Evolutionary conservation across 345 rosid species (phyloP).

Genomic region (Fremontodendron californicum): DNA sequence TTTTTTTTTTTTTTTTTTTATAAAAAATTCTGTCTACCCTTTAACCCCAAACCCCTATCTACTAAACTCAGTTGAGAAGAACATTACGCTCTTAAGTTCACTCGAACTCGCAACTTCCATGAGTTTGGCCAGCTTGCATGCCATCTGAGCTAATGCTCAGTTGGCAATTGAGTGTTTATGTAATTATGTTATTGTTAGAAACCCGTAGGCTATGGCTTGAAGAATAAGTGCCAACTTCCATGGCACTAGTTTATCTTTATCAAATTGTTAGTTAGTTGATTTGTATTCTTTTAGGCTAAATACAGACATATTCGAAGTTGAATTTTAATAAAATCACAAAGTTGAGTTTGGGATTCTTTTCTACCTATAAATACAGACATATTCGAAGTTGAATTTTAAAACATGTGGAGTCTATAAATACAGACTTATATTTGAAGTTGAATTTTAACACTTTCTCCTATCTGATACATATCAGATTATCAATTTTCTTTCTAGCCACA

Average conservation of each 20-base stretch:
- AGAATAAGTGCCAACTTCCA: background rate
- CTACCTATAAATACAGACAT: background rate
- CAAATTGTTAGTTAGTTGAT: background rate
- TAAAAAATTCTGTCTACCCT: background rate
- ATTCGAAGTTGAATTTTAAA: background rate
- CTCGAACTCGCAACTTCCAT: background rate
- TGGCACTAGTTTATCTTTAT: background rate
- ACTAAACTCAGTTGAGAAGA: background rate
- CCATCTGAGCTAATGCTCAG: background rate
- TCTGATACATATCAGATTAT: background rate
- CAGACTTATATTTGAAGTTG: background rate
- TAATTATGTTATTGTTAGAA: no score
- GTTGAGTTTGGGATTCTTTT: background rate
- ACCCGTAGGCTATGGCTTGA: background rate
- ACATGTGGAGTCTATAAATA: no score
- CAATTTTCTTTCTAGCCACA: background rate
- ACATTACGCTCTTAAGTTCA: background rate
- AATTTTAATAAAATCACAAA: background rate
- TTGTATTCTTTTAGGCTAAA: background rate
- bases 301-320: no score
- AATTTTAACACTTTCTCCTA: background rate
- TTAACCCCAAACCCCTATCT: background rate
- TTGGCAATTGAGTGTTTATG: background rate
- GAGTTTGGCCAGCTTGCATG: background rate
- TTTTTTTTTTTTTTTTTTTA: no score